These are phyloP conservation scores for Eimeria sp. DNA, from an alignment of 169 alveolate species.

Conservation along the genomic window DNA sequence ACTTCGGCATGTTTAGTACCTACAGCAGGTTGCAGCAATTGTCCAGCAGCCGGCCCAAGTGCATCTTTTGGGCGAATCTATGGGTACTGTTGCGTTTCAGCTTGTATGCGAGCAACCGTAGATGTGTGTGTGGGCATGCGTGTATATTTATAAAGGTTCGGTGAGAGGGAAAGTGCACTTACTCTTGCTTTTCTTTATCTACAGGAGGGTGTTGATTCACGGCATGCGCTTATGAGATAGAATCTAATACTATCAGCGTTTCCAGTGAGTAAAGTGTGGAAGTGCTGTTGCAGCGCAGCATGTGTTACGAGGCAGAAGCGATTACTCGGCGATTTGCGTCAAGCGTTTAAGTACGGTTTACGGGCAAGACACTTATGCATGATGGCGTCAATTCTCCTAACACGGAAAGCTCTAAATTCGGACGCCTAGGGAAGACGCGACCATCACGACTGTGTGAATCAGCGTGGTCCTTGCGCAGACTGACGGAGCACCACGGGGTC, in stretches of 20 bases:
- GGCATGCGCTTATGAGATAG: neutral
- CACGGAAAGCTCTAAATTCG: too few species aligned
- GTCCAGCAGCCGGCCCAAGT: neutral
- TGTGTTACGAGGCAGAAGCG: neutral
- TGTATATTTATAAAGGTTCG: too few species aligned
- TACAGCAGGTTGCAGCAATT: too few species aligned
- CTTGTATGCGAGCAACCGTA: neutral
- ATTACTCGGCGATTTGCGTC: neutral
- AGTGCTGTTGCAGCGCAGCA: neutral
- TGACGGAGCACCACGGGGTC: too few species aligned
- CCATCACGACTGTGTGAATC: too few species aligned
- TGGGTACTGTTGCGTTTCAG: neutral
- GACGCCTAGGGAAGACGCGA: too few species aligned
- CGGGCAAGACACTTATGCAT: too few species aligned
- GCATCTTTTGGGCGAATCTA: neutral
- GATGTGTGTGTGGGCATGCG: neutral
- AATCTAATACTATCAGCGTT: neutral
- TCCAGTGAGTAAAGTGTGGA: neutral
- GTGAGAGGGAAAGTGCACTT: neutral
- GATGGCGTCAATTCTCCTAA: too few species aligned
- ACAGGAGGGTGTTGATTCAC: neutral
- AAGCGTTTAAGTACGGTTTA: neutral
- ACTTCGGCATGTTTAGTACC: too few species aligned
- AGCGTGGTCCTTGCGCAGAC: too few species aligned
- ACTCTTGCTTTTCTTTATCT: neutral